phyloP scores from a whole-genome alignment of 2,329 filamentous ascomycete species.

The Cephalotrichum gorgonifer region DNA sequence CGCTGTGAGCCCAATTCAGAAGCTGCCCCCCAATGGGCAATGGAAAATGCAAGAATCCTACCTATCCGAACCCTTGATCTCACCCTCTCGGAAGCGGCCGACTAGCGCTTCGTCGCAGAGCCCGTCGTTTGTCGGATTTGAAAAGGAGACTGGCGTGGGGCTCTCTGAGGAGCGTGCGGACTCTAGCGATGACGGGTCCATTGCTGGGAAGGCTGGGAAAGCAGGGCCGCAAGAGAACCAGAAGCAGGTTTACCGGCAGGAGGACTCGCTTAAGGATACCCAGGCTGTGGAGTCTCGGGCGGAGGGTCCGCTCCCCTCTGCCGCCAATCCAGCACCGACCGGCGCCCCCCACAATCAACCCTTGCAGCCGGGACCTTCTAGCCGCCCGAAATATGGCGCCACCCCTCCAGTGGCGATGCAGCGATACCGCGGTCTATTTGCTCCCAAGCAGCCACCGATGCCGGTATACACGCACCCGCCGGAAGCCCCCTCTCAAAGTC shows the following conservation, averaged over 20 bases:
- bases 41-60: conserved; percentile 48
- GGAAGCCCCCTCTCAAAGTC: not conserved
- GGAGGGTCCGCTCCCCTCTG: not conserved
- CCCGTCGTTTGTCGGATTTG: conserved; percentile 16
- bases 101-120: conserved; percentile 10
- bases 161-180: not conserved
- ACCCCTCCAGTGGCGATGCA: conserved; percentile 36
- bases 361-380: not conserved
- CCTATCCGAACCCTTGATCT: conserved; percentile 37
- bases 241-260: no score
- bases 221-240: not conserved
- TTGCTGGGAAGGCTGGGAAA: not conserved
- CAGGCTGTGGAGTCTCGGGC: not conserved
- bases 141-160: conserved; percentile 38
- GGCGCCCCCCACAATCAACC: not conserved
- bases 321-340: not conserved
- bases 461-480: not conserved
- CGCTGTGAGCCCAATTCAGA: conserved; percentile 24
- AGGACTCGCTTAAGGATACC: not conserved
- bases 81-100: conserved; percentile 23
- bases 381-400: not conserved
- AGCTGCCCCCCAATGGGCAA: conserved; percentile 29
- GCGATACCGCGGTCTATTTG: conserved; percentile 38
- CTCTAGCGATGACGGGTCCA: not conserved
- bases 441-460: conserved; percentile 11